phyloP scores from a whole-genome alignment of 2,329 filamentous ascomycete species.

The Botrytis cinerea region DNA sequence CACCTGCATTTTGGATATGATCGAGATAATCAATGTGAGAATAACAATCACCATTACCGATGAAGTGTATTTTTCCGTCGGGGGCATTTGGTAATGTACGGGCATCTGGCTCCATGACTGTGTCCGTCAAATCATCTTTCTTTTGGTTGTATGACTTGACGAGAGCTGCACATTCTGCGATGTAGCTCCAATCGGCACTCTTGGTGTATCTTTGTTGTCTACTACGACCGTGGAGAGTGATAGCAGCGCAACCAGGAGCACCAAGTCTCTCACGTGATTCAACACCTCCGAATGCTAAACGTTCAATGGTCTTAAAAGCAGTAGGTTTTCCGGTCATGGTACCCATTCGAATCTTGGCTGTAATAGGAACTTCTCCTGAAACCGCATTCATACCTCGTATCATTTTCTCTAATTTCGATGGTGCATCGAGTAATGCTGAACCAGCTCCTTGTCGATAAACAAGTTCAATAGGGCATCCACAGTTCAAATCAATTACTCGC shows the following conservation, averaged over 20 bases:
- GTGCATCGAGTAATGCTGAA: constrained; percentile 86
- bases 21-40: constrained; percentile 86
- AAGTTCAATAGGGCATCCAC: constrained; percentile 94
- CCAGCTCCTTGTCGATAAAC: constrained; percentile 87
- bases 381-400: constrained; percentile 94
- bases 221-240: constrained; percentile 91
- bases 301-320: constrained; percentile 77
- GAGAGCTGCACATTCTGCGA: constrained; percentile 82
- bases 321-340: constrained; percentile 78
- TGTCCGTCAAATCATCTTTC: constrained; percentile 69
- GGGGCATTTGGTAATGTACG: constrained; percentile 68
- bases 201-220: constrained; percentile 93
- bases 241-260: constrained; percentile 84
- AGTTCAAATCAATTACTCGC: constrained; percentile 92
- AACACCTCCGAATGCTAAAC: constrained; percentile 75
- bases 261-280: constrained; percentile 71
- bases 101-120: constrained; percentile 72
- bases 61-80: constrained; percentile 77
- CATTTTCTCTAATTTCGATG: constrained; percentile 89
- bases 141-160: constrained; percentile 78
- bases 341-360: constrained; percentile 91
- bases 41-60: constrained; percentile 96
- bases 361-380: constrained; percentile 87
- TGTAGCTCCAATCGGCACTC: constrained; percentile 93
- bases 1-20: constrained; percentile 73